Percentiles rank a stretch among this genome's conserved stretches.
Evolutionary conservation across 805 yeast genomes (phyloP).

Genomic region (Nakazawaea peltata): DNA sequence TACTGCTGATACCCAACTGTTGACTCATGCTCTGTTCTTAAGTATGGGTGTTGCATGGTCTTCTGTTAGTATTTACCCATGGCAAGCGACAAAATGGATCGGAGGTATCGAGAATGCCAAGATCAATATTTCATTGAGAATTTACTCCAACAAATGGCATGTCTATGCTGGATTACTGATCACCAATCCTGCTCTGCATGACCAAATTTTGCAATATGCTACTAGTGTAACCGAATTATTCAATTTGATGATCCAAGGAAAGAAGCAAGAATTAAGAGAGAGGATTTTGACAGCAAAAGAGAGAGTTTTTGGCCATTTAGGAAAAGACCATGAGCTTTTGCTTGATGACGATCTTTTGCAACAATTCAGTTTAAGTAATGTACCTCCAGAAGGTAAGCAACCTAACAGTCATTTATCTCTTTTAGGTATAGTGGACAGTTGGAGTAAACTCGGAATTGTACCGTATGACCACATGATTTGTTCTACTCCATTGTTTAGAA

Average conservation of each 20-base stretch:
- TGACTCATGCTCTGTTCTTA: conserved; percentile 94
- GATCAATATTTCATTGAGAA: conserved; percentile 84
- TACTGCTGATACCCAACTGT: conserved; percentile 98
- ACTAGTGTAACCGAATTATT: conserved; percentile 76
- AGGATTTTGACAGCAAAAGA: conserved; percentile 62
- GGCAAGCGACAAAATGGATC: conserved; percentile 79
- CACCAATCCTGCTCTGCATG: conserved; percentile 90
- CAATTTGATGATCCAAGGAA: conserved; percentile 71
- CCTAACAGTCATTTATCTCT: conserved; percentile 89
- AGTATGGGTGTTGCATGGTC: conserved; percentile 98
- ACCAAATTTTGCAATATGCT: conserved; percentile 85
- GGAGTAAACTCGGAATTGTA: conserved; percentile 77
- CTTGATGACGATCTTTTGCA: conserved; percentile 76
- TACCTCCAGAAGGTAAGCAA: conserved; percentile 49
- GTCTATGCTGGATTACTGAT: conserved; percentile 97
- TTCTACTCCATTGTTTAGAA: conserved; percentile 88
- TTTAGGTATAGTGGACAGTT: conserved; percentile 87
- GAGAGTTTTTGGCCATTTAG: conserved; percentile 66
- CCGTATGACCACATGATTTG: conserved; percentile 98
- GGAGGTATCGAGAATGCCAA: conserved; percentile 97
- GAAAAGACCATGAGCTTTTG: conserved; percentile 45
- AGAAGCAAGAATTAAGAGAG: conserved; percentile 44
- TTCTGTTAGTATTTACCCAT: conserved; percentile 74
- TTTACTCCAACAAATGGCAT: conserved; percentile 93
- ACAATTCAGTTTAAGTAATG: conserved; percentile 67